A percentile compares a stretch with the other conserved stretches of the same genome.
phyloP scores from a whole-genome alignment of 352 stramenopile genomes.

The Pythium utonaiense region DNA sequence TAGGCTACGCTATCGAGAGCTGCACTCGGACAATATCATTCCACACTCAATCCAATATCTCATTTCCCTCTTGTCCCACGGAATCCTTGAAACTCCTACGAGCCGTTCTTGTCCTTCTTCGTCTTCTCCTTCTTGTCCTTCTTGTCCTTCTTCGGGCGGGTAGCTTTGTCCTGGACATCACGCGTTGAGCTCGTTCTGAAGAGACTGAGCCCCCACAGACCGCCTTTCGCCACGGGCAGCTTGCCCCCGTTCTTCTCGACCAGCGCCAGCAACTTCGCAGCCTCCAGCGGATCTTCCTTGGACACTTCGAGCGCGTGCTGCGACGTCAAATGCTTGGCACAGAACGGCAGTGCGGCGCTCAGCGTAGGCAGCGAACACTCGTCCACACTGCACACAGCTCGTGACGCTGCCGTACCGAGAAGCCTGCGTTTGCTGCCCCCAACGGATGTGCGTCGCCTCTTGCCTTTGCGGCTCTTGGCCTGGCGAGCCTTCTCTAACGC shows the following conservation, averaged over 20 bases:
- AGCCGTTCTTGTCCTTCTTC: neutral
- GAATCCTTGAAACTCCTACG: no score
- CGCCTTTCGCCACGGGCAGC: neutral
- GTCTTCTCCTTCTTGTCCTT: slow-evolving; percentile 1
- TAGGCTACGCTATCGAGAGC: no score
- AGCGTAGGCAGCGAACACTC: slow-evolving; percentile 31
- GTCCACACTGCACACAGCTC: slow-evolving; percentile 32
- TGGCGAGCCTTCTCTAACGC: slow-evolving; percentile 13
- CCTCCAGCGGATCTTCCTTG: slow-evolving; percentile 49
- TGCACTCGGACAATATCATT: no score
- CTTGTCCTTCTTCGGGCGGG: neutral
- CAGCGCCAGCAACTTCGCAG: slow-evolving; percentile 52
- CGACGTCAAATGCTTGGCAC: slow-evolving; percentile 50
- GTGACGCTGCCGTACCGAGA: slow-evolving; percentile 18
- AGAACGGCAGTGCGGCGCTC: slow-evolving; percentile 36
- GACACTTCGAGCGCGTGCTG: slow-evolving; percentile 64
- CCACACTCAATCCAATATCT: no score
- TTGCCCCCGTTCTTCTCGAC: slow-evolving; percentile 30
- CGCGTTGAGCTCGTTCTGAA: neutral
- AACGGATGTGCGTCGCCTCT: slow-evolving; percentile 23
- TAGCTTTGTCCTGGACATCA: neutral
- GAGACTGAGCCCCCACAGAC: neutral
- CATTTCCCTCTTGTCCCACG: no score
- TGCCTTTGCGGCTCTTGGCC: slow-evolving; percentile 3
- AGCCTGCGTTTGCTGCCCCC: slow-evolving; percentile 22